Evolutionary conservation across 805 yeast genomes (phyloP), one percentile per base, ranked within the genome.

Genomic region (Naumovozyma castellii): DNA sequence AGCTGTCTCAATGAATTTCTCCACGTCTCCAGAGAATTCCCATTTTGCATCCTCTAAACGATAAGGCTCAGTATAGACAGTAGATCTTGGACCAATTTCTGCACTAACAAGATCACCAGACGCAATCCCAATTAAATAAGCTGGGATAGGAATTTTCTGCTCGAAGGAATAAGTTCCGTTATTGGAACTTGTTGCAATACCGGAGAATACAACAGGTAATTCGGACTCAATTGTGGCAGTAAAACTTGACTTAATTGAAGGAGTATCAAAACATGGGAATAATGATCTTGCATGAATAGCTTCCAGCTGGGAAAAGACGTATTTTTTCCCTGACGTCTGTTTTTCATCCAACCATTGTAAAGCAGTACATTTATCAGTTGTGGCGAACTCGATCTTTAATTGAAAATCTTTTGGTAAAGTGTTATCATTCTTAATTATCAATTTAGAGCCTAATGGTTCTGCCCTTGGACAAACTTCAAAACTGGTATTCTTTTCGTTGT

Each of bases 231-330:
- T 76, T 18, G 64, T 65, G 46, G 80, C 77, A 14, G 64, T 58
- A 53, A 70, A 83, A 1, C 79, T 68, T 1, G 87, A 72, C 58
- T 87, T 87, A 22, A 86, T 71, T 0, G 90, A 72, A 1, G 96
- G 95, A 0, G 96, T 86, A 60, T 87, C 96, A 56, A 87, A 87
- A 52, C 86, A 83, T 6, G 96, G 96, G 65, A 83, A 80, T 54
- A 86, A 69, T 13, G 90, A 75, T 53, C 96, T 72, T 5, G 95
- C 92, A 55, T 87, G 95, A 47, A 84, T 86, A 29, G 95, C 87
- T 65, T 87, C 94, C 56, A 94, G 75, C 63, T 87, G 96, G 9
- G 95, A 84, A 59, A 86, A 87, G 42, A 87, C 68, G 18, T 69
- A 68, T 32, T 71, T 72, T 44, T 78, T 74, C 14, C 88, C 94